Percentiles rank a stretch among this genome's conserved stretches.
These are phyloP conservation scores for Pleoardoris graminearum DNA, from an alignment of 2,329 filamentous ascomycete species.

Conservation along the genomic window DNA sequence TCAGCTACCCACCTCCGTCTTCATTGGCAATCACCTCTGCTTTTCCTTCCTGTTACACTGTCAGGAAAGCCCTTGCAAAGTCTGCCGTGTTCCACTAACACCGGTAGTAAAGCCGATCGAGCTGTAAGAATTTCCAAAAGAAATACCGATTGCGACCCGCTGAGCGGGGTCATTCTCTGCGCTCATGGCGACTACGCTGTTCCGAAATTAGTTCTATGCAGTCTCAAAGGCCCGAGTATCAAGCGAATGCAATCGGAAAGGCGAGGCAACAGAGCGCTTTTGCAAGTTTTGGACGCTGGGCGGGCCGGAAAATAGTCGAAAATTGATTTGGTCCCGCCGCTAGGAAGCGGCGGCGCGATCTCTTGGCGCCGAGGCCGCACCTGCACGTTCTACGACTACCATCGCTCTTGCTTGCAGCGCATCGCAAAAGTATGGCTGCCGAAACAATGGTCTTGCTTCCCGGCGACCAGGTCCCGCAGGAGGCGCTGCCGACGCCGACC, in stretches of 20 bases:
- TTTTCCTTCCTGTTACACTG: constrained; percentile 71
- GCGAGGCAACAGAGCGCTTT: neutral
- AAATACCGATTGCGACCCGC: constrained; percentile 83
- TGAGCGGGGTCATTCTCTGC: constrained; percentile 56
- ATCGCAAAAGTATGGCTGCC: constrained; percentile 54
- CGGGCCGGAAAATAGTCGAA: constrained; percentile 1
- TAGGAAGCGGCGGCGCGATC: constrained; percentile 19
- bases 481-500: constrained; percentile 65
- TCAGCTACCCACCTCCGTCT: constrained; percentile 75
- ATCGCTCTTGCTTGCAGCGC: neutral
- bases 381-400: neutral
- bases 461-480: constrained; percentile 72
- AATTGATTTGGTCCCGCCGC: constrained; percentile 3
- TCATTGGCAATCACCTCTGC: constrained; percentile 98
- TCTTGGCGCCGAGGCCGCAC: constrained; percentile 11
- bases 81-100: constrained; percentile 44
- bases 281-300: neutral
- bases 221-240: neutral
- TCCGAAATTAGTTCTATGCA: neutral
- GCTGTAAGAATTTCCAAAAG: constrained; percentile 98
- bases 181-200: constrained; percentile 48
- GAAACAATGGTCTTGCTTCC: constrained; percentile 72
- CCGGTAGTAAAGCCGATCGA: constrained; percentile 86
- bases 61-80: constrained; percentile 7
- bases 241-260: neutral